Evolutionary conservation across 345 rosid species (phyloP), one percentile per base, ranked within the genome.

Genomic region (Hibiscus tridactylites): DNA sequence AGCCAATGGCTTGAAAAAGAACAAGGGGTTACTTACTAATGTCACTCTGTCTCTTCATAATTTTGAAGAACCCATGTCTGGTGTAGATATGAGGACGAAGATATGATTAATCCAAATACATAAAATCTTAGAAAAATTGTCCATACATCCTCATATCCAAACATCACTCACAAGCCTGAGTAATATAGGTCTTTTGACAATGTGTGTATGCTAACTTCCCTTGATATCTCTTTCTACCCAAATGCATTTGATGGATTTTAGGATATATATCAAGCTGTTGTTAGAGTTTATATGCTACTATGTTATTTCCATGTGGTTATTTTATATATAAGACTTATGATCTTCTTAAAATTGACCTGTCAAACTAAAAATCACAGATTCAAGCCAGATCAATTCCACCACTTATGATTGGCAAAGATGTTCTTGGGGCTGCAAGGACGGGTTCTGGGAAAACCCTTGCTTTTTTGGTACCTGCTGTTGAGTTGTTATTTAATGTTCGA

Each of bases 371-470:
- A 78, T 21, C 75, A 68, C 82, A 96, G 98, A 92, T 96, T 83
- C 99, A 92, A 90, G 90, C 96, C 6, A 83, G 89, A 78, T 82
- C 98, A 9, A 81, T 96, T 71, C 91, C 88, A 19, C 96, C 92
- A 0, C 93, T 92, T 67, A 75, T 89, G 80, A 78, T 76, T n/a
- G 97, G 99, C 2, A 88, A 90, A 81, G 97, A 96, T 87, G 96
- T 91, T 70, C 94, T 96, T 56, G 99, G 96, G 75, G 97, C 98
- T 73, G 99, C 99, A 9, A 88, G 98, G 83, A 96, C 97, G 0
- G 99, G 98, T 76, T 90, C 99, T 73, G 99, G 99, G 71, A 96
- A 96, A 79, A 92, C 99, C 24, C 90, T 95, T 73, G 99, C 98
- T 52, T 96, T 96, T 66, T 84, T 96, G 56, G 80, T 92, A 65